Conservation (phyloP, 257 asterid genomes). For the Leptodermis oblonga region DNA sequence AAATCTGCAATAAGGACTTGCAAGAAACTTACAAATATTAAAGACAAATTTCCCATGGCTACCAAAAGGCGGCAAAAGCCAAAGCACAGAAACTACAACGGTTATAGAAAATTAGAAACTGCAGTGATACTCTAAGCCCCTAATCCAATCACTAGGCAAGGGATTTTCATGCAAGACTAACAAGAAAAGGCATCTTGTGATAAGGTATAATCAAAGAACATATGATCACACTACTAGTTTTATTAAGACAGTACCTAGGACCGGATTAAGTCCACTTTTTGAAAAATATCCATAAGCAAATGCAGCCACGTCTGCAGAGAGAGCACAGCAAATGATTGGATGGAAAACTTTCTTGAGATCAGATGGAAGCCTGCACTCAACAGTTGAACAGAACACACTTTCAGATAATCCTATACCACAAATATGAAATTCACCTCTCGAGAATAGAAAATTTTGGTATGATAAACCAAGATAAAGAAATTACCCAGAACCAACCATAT, state of each 20-base stretch:
- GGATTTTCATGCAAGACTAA: background rate
- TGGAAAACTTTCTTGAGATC: slow-evolving; percentile 72
- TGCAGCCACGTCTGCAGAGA: slow-evolving; percentile 88
- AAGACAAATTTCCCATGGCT: background rate
- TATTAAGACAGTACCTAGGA: slow-evolving; percentile 51
- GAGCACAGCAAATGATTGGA: slow-evolving; percentile 84
- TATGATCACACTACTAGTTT: background rate
- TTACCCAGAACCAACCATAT: slow-evolving; percentile 83
- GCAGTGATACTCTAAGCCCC: background rate
- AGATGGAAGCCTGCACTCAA: slow-evolving; percentile 64
- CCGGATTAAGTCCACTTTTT: slow-evolving; percentile 61
- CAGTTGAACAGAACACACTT: slow-evolving; percentile 9
- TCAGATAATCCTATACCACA: background rate
- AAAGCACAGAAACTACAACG: background rate
- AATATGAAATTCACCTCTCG: background rate
- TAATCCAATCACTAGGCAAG: background rate
- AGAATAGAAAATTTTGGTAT: background rate
- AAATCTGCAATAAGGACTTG: background rate
- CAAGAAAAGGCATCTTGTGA: background rate
- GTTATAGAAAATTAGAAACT: background rate
- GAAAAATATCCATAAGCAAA: slow-evolving; percentile 71
- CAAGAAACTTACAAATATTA: no score
- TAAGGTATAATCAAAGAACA: background rate
- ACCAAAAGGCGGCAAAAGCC: background rate
- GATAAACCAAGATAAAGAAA: slow-evolving; percentile 15